phyloP scores from a whole-genome alignment of 441 rosid species.

The Capsella rubella region DNA sequence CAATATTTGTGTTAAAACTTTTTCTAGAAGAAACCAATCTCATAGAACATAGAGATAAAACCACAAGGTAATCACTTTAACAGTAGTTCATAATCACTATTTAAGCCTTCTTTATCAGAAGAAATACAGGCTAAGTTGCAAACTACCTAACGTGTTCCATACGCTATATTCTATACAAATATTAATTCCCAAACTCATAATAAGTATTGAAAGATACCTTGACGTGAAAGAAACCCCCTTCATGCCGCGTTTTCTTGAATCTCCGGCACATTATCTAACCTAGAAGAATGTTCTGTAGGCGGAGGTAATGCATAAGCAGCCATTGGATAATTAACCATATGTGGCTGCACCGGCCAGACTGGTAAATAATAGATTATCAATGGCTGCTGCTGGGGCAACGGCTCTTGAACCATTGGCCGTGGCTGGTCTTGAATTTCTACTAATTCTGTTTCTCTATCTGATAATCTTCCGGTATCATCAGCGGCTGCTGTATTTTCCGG shows the following conservation, averaged over 20 bases:
- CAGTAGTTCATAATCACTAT: too few relatives aligned
- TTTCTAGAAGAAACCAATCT: too few relatives aligned
- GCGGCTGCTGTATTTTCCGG: not conserved
- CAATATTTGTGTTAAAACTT: too few relatives aligned
- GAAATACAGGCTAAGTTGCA: too few relatives aligned
- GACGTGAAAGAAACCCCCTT: constrained; percentile 19
- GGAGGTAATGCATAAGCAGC: constrained; percentile 21
- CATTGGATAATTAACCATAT: constrained; percentile 10
- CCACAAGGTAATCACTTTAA: too few relatives aligned
- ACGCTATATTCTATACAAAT: not conserved
- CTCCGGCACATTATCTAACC: not conserved
- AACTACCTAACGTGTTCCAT: not conserved
- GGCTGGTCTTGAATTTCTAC: constrained; percentile 17
- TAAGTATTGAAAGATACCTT: constrained; percentile 9
- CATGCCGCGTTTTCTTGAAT: constrained; percentile 15
- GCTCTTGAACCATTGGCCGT: constrained; percentile 3
- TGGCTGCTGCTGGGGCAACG: not conserved
- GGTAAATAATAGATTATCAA: constrained; percentile 13
- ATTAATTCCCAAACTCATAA: constrained; percentile 7
- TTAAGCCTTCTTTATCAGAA: not conserved
- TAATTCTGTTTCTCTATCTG: constrained; percentile 14
- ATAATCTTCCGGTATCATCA: not conserved
- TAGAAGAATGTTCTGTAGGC: constrained; percentile 1
- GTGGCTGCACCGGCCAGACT: constrained; percentile 27
- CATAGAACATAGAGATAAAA: too few relatives aligned